Base-by-base conservation (phyloP, 768 basidiomycete genomes). In the Suillus subalutaceus region DNA sequence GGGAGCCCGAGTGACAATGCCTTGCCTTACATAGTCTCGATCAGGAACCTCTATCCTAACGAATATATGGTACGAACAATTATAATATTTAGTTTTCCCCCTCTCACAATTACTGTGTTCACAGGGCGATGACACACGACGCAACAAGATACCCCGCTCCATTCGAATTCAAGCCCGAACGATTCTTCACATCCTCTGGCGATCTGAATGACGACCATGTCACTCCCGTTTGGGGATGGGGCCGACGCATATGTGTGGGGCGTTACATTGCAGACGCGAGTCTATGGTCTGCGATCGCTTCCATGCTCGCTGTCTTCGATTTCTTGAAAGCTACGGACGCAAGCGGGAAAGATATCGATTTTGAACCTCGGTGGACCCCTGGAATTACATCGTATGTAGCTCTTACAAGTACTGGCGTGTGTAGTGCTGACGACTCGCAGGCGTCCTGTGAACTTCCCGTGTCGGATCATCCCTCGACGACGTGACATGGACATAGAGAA, bases 81-180 rank as follows among this genome's bases (percentile, higher is more conserved):
- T 20, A 2, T 8, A 13, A 23, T 4, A 16, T 13, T 7, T 23
- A n/a, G 12, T 26, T 20, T n/a, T 30, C 12, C 18, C 8, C 30
- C 18, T 30, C 41, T 20, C n/a, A n/a, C 59, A 23, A 43, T 13
- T 7, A 18, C 20, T 18, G 8, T 30, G 6, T 55, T 16, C 32
- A 10, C 44, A 79, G 81, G 81, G 76, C 77, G 0, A 76, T 82
- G 70, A 74, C 78, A 1, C 80, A 80, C 59, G 78, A 84, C 52
- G 75, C 79, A 41, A 63, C 66, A 3, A 70, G 71, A 38, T 80
- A 78, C 58, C 73, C 77, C 2, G 69, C 76, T 23, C 77, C 79
- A 6, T 62, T 69, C 8, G 55, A 62, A 30, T 81, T 80, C 73
- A 73, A 74, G 35, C 80, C 80, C 0, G 80, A 79, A 20, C 69